Conservation (phyloP, 2,329 filamentous ascomycete genomes). For the Colletotrichum agaves region DNA sequence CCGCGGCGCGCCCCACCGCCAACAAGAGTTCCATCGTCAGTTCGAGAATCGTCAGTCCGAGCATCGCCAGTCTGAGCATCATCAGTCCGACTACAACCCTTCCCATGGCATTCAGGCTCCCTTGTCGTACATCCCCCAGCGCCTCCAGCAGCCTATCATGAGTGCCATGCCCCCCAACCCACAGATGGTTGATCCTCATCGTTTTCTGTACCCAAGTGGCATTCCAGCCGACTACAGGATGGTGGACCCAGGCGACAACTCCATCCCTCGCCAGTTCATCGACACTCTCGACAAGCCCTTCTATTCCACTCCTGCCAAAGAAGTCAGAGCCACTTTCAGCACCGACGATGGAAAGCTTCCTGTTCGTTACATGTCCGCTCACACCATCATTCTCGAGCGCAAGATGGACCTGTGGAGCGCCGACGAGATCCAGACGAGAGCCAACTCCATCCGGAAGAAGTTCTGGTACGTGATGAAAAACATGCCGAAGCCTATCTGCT, state of each 20-base stretch:
- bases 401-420: constrained; percentile 51
- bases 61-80: not conserved
- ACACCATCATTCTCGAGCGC: constrained; percentile 44
- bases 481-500: constrained; percentile 47
- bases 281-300: constrained; percentile 51
- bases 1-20: not conserved
- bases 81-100: not conserved
- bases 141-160: not conserved
- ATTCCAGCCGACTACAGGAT: constrained; percentile 50
- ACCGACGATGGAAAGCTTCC: constrained; percentile 45
- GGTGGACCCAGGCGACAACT: constrained; percentile 41
- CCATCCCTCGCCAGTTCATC: constrained; percentile 44
- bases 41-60: too few species aligned
- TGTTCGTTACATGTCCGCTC: constrained; percentile 43
- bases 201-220: constrained; percentile 49
- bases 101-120: too few species aligned
- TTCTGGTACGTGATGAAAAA: constrained; percentile 50
- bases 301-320: constrained; percentile 48
- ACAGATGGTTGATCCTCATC: constrained; percentile 16
- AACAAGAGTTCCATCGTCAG: not conserved
- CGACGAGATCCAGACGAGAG: constrained; percentile 51
- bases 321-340: constrained; percentile 52
- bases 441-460: constrained; percentile 51
- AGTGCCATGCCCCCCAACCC: constrained; percentile 36
- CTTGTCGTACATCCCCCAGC: not conserved